Conservation (phyloP, 2,329 filamentous ascomycete genomes). For the Venturia effusa region DNA sequence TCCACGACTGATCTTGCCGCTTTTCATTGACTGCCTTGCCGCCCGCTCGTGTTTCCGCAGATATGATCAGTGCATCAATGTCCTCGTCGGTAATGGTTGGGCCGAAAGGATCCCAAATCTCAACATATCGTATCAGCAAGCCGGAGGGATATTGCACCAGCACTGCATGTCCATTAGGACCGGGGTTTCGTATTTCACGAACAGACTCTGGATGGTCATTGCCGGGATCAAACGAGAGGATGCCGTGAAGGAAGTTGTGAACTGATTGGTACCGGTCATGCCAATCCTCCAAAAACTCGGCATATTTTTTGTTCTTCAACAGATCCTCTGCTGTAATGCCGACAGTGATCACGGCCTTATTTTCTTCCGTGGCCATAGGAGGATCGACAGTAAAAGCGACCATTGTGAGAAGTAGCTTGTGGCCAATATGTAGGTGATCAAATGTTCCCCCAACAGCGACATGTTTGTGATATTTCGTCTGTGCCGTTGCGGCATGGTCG, state of each 20-base stretch:
- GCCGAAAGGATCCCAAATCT: constrained; percentile 80
- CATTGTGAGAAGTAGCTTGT: constrained; percentile 92
- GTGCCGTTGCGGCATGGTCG: constrained; percentile 1
- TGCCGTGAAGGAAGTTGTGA: constrained; percentile 56
- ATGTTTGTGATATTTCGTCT: constrained; percentile 37
- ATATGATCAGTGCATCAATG: constrained; percentile 75
- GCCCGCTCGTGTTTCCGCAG: constrained; percentile 74
- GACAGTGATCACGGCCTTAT: constrained; percentile 53
- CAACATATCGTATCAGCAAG: constrained; percentile 64
- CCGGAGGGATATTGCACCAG: constrained; percentile 33
- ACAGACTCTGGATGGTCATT: constrained; percentile 24
- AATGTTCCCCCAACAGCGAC: constrained; percentile 90
- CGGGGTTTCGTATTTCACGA: constrained; percentile 23
- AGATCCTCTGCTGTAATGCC: constrained; percentile 85
- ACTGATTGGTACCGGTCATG: constrained; percentile 57
- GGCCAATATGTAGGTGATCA: constrained; percentile 88
- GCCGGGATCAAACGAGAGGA: constrained; percentile 28
- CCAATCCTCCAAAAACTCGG: constrained; percentile 74
- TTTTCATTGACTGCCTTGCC: constrained; percentile 81
- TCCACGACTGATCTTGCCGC: constrained; percentile 66
- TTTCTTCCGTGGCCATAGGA: constrained; percentile 19
- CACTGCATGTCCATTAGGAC: constrained; percentile 42
- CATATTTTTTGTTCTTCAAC: constrained; percentile 80
- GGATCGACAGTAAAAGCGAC: constrained; percentile 58
- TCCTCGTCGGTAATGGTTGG: constrained; percentile 75